Percentiles rank a stretch among this genome's conserved stretches.
Conservation (phyloP, 2,329 filamentous ascomycete genomes). For the Penicillium brevicompactum region DNA sequence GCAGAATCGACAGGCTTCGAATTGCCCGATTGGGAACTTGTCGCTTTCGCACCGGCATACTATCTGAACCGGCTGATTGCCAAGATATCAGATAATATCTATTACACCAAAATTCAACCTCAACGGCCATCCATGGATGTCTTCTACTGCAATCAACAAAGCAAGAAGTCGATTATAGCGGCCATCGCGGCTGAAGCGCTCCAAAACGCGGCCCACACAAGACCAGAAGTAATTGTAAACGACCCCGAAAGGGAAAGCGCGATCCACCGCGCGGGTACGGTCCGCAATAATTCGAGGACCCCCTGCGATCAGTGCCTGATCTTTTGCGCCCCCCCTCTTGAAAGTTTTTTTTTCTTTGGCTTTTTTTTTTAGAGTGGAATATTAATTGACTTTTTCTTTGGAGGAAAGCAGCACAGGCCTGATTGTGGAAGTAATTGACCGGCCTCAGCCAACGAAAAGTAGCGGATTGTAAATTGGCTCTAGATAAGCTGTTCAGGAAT, state of each 20-base stretch:
- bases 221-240: background rate
- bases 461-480: conserved; percentile 1
- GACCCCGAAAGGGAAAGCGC: background rate
- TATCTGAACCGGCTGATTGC: background rate
- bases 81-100: background rate
- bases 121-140: background rate
- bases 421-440: background rate
- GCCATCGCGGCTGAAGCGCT: background rate
- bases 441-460: background rate
- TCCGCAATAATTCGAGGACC: background rate
- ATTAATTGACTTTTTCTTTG: background rate
- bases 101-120: background rate
- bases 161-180: background rate
- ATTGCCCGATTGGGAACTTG: background rate
- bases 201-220: background rate
- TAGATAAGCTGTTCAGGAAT: background rate
- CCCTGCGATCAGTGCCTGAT: background rate
- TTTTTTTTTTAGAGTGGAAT: background rate
- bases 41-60: background rate
- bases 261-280: background rate
- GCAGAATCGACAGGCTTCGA: background rate
- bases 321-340: background rate
- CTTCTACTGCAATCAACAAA: background rate
- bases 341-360: background rate
- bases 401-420: background rate